These are phyloP conservation scores for Shiraia bambusicola DNA, from an alignment of 2,329 filamentous ascomycete genomes.

Conservation along the genomic window DNA sequence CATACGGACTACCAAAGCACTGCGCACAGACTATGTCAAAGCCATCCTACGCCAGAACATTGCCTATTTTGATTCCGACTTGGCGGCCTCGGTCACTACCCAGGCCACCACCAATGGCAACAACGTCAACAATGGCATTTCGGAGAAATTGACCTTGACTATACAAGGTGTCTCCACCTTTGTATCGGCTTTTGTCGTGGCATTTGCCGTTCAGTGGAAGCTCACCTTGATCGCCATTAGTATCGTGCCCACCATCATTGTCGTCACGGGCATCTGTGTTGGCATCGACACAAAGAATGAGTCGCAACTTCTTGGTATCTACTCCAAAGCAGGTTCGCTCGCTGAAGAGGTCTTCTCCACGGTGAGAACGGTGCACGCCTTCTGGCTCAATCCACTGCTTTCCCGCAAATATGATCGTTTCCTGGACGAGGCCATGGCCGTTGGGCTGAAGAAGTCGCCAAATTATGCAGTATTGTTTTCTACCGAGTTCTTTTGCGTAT, in stretches of 20 bases:
- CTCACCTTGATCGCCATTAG: conserved; percentile 72
- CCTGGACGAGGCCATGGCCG: conserved; percentile 46
- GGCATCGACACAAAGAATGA: conserved; percentile 42
- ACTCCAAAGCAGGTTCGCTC: conserved; percentile 48
- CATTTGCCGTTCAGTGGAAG: conserved; percentile 90
- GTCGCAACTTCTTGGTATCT: conserved; percentile 42
- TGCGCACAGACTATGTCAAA: conserved; percentile 63
- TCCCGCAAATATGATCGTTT: conserved; percentile 47
- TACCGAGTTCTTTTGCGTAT: conserved; percentile 47
- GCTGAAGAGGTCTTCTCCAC: conserved; percentile 55
- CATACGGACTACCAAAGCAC: conserved; percentile 53
- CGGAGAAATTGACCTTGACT: conserved; percentile 47
- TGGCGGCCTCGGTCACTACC: conserved; percentile 89
- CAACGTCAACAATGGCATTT: conserved; percentile 85
- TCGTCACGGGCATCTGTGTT: conserved; percentile 34
- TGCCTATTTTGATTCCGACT: conserved; percentile 70
- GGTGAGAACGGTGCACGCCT: conserved; percentile 51
- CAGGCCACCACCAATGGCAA: conserved; percentile 94
- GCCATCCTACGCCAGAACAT: conserved; percentile 57
- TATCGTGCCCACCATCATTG: conserved; percentile 50
- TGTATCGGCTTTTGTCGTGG: conserved; percentile 82
- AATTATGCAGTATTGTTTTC: conserved; percentile 49
- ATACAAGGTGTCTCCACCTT: conserved; percentile 57
- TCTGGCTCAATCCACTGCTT: conserved; percentile 50
- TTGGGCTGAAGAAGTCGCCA: conserved; percentile 49